These are phyloP conservation scores for Nicotiana tabacum DNA, from an alignment of 257 asterid species.

Conservation along the genomic window DNA sequence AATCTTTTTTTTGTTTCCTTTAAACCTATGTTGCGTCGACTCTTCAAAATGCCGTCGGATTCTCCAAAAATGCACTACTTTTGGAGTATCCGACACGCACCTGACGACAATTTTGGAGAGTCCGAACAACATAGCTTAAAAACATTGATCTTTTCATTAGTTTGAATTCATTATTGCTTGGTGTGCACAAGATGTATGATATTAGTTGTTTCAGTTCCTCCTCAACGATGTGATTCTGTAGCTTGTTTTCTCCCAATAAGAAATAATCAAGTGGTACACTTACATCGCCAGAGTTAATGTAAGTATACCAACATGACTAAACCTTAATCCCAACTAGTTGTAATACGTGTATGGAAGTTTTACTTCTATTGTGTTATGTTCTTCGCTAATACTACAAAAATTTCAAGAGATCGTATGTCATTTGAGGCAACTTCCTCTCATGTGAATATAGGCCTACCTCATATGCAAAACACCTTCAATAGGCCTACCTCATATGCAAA, in stretches of 20 bases:
- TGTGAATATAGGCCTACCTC: neutral
- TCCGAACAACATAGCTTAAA: neutral
- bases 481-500: neutral
- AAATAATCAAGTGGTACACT: neutral
- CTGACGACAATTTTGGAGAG: no score
- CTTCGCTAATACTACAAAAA: no score
- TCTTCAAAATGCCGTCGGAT: no score
- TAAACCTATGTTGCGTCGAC: neutral
- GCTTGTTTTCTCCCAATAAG: neutral
- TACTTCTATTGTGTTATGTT: neutral
- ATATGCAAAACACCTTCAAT: neutral
- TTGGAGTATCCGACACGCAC: no score
- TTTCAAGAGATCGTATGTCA: no score
- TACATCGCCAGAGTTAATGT: neutral
- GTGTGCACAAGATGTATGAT: conserved; percentile 19
- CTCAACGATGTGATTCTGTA: neutral
- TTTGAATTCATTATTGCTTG: conserved; percentile 42
- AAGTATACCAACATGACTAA: neutral
- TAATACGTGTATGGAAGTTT: neutral
- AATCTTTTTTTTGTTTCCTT: neutral
- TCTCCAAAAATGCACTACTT: no score
- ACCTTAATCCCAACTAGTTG: neutral
- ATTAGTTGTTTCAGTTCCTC: conserved; percentile 1
- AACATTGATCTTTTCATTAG: conserved; percentile 14
- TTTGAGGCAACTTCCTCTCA: neutral